These are phyloP conservation scores for Rhododendron simsii DNA, from an alignment of 148 eudicot genomes.

Conservation along the genomic window DNA sequence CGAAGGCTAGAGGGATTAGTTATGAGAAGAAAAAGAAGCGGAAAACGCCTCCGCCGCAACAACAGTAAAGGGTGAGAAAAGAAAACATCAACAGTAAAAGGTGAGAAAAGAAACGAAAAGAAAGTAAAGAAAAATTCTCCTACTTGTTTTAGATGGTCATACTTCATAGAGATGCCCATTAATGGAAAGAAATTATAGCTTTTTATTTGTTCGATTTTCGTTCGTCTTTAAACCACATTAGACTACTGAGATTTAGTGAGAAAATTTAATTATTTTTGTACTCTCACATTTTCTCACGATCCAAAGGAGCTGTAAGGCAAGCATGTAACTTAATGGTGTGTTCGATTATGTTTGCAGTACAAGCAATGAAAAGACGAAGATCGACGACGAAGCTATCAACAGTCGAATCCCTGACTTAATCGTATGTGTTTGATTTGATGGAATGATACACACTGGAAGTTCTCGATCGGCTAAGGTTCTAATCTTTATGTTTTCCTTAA, in stretches of 20 bases:
- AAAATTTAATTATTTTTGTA: background rate
- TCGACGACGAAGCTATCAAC: background rate
- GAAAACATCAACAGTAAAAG: too few species aligned
- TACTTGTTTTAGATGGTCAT: too few species aligned
- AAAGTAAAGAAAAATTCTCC: background rate
- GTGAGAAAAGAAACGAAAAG: background rate
- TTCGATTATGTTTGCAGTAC: background rate
- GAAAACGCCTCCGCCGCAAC: conserved; percentile 23
- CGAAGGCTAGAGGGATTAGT: conserved; percentile 57
- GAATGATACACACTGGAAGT: background rate
- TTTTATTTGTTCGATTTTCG: too few species aligned
- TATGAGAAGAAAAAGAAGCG: conserved; percentile 55
- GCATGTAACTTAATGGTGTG: background rate
- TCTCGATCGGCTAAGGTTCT: background rate
- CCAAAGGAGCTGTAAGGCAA: background rate
- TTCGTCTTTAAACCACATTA: too few species aligned
- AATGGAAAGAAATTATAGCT: too few species aligned
- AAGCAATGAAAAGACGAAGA: background rate
- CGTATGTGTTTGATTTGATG: background rate
- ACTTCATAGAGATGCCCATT: too few species aligned
- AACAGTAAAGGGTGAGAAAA: background rate
- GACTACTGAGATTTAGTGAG: background rate
- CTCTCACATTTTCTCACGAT: background rate
- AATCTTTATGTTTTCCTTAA: background rate
- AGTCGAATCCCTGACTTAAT: background rate